These are phyloP conservation scores for Yamadazyma membranifaciens DNA, from an alignment of 1,139 yeast species.

Conservation along the genomic window DNA sequence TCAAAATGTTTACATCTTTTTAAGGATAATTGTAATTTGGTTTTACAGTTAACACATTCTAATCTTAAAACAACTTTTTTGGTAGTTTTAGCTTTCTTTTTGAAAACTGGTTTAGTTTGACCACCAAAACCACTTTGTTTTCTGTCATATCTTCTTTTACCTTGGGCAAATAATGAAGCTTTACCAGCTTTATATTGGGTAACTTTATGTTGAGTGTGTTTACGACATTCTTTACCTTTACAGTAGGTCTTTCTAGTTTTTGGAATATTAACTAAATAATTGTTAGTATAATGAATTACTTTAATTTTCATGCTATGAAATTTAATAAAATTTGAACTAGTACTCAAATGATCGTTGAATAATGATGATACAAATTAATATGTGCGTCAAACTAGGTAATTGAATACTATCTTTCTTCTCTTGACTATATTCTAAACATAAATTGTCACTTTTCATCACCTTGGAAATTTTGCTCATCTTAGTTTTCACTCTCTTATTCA, in stretches of 20 bases:
- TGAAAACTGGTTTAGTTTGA: conserved; percentile 99
- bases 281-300: conserved; percentile 16
- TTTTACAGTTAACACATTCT: conserved; percentile 98
- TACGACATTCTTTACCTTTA: conserved; percentile 98
- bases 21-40: conserved; percentile 96
- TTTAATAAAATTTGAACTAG: neutral
- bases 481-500: neutral
- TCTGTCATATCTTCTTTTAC: conserved; percentile 99
- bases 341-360: neutral
- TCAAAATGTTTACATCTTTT: conserved; percentile 99
- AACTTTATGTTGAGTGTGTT: conserved; percentile 99
- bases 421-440: no score
- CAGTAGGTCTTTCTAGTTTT: conserved; percentile 99
- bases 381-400: no score
- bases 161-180: conserved; percentile 99
- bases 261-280: conserved; percentile 94
- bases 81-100: conserved; percentile 99
- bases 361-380: neutral
- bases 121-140: conserved; percentile 99
- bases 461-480: neutral
- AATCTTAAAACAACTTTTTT: conserved; percentile 99
- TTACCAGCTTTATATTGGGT: conserved; percentile 99
- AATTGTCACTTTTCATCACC: neutral
- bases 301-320: no score
- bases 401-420: no score